A percentile compares a stretch with the other conserved stretches of the same genome.
phyloP scores from a whole-genome alignment of 495 filamentous ascomycete species.

The Aspergillus incahuasiensis region DNA sequence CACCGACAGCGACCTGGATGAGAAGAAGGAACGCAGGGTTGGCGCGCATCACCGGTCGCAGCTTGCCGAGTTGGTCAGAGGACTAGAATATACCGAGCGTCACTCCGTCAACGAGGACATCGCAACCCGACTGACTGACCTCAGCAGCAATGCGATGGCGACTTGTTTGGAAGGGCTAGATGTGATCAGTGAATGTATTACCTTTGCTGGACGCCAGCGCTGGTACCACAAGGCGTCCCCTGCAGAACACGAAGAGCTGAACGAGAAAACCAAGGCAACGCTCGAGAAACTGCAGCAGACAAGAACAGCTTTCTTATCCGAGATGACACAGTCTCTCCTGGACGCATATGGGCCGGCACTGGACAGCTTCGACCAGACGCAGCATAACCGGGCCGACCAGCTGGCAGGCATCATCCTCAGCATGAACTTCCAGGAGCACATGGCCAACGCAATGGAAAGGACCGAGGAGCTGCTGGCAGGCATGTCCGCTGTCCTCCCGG shows the following conservation, averaged over 20 bases:
- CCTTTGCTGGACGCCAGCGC: conserved; percentile 16
- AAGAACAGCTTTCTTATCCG: conserved; percentile 11
- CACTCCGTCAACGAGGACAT: conserved; percentile 11
- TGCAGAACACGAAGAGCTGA: conserved; percentile 11
- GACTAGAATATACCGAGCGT: conserved; percentile 9
- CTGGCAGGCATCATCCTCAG: conserved; percentile 14
- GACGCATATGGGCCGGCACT: background rate
- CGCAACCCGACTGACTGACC: conserved; percentile 1
- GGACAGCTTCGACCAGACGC: background rate
- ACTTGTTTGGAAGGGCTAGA: conserved; percentile 12
- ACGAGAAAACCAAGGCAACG: conserved; percentile 4
- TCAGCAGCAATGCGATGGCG: conserved; percentile 11
- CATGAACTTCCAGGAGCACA: conserved; percentile 24
- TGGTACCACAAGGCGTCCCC: conserved; percentile 11
- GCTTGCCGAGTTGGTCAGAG: conserved; percentile 14
- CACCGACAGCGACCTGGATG: background rate
- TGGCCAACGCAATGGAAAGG: conserved; percentile 14
- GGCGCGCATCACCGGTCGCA: conserved; percentile 19
- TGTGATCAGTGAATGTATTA: conserved; percentile 15
- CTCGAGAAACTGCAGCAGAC: conserved; percentile 8
- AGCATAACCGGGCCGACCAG: background rate
- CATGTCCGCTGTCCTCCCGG: conserved; percentile 8
- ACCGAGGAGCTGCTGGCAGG: conserved; percentile 12
- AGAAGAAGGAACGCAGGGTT: conserved; percentile 8
- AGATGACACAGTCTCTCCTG: conserved; percentile 16